Evolutionary conservation across 148 eudicot species (phyloP).

Genomic region (Diospyros lotus): DNA sequence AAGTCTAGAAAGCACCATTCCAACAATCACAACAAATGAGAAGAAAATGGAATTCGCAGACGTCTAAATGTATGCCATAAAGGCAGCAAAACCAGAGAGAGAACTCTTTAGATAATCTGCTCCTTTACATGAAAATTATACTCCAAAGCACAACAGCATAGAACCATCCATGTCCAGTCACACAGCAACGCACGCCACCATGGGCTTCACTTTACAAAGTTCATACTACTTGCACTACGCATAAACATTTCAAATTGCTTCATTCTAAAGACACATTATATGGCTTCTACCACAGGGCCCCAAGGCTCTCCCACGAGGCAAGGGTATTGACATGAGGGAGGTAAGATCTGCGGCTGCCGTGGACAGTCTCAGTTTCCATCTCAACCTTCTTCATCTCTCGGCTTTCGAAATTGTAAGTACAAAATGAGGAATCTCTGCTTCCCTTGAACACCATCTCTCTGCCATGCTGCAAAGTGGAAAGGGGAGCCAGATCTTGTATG

Average conservation of each 20-base stretch:
- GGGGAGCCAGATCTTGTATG: not conserved
- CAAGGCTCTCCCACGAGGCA: conserved; percentile 35
- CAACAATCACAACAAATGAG: too few relatives aligned
- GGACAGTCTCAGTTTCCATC: conserved; percentile 9
- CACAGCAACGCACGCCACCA: not conserved
- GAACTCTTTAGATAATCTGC: too few relatives aligned
- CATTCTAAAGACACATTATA: not conserved
- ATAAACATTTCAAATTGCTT: not conserved
- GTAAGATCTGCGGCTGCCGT: not conserved
- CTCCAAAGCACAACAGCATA: not conserved
- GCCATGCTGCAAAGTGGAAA: conserved; percentile 4
- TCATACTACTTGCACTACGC: not conserved
- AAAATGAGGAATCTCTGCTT: conserved; percentile 7
- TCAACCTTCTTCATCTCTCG: conserved; percentile 23
- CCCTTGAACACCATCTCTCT: conserved; percentile 22
- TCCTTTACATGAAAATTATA: not conserved
- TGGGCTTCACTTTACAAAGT: not conserved
- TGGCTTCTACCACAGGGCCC: conserved; percentile 26
- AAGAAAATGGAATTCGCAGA: too few relatives aligned
- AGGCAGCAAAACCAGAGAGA: too few relatives aligned
- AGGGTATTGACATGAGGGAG: conserved; percentile 30
- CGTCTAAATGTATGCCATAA: too few relatives aligned
- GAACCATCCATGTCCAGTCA: not conserved
- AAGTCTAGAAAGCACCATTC: too few relatives aligned
- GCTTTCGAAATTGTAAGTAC: conserved; percentile 25